Base-by-base conservation (phyloP, 331 rosid species). In the Rosa hybrid region DNA sequence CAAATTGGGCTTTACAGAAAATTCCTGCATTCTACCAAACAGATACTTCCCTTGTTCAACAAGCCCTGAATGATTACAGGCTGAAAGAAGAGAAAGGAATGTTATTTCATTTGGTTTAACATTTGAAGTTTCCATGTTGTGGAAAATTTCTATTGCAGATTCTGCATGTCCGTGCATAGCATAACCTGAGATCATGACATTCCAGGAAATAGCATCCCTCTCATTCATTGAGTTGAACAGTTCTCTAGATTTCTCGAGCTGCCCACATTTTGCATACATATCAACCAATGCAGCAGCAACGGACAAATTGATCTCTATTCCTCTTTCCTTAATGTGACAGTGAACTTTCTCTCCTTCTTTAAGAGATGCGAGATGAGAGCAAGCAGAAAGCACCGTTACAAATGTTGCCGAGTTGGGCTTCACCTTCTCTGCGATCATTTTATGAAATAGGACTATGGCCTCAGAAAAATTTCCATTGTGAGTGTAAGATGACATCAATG, bases 261-360 rank as follows among this genome's bases (percentile, higher is more conserved):
- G 83, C 72, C 97, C 98, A 53, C 97, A 91, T 89, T 94, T 90
- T 12, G 93, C 91, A 81, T 88, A 94, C 98, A 88, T 94, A 84
- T 94, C 92, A 73, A 91, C 83, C 86, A 93, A 82, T 78, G 97
- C 90, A 20, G 98, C 87, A n/a, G 87, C 85, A 74, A 93, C 87
- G 16, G 88, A 84, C 76, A 89, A 65, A 77, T 88, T 88, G 81
- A 85, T 87, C 77, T 85, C 79, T 57, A 86, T 49, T 51, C 85
- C 84, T 38, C 81, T 85, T 81, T 80, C 87, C 68, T 81, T 86
- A 21, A 91, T 81, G 77, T 86, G 76, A 75, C 3, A 56, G 81
- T 90, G 95, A 80, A 91, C 79, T 67, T 73, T 81, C 57, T 78
- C 84, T 59, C 95, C 97, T 81, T 85, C 82, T 74, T 86, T 87